Conservation (phyloP, 2,329 filamentous ascomycete species). For the Thielaviopsis punctulata region DNA sequence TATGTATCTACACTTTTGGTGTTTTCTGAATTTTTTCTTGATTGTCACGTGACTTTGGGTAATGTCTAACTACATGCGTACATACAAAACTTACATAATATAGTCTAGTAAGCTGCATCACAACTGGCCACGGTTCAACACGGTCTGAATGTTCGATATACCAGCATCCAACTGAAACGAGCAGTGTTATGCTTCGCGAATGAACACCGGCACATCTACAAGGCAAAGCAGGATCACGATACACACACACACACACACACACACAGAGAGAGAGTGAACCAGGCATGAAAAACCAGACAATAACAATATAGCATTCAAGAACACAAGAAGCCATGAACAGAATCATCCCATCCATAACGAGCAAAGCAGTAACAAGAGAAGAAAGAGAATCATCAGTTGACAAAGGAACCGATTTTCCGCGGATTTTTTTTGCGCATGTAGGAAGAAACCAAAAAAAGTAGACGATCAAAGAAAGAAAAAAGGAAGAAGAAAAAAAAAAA, state of each 20-base stretch:
- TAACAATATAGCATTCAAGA: not conserved
- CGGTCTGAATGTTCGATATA: conserved; percentile 10
- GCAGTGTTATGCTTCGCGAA: not conserved
- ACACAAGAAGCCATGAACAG: not conserved
- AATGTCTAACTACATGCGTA: not conserved
- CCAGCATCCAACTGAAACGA: conserved; percentile 10
- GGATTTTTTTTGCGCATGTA: not conserved
- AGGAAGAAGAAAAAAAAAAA: too few relatives aligned
- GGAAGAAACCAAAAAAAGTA: not conserved
- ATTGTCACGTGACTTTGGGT: too few relatives aligned
- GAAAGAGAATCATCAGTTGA: not conserved
- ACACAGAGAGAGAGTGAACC: too few relatives aligned
- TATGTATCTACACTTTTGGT: not conserved
- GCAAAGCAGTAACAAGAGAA: not conserved
- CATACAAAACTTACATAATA: conserved; percentile 2
- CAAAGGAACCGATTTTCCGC: not conserved
- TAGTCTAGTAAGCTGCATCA: conserved; percentile 10
- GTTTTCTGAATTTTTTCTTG: not conserved
- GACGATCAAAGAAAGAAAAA: too few relatives aligned
- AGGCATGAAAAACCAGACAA: not conserved
- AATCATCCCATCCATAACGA: not conserved
- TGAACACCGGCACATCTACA: too few relatives aligned
- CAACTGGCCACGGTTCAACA: conserved; percentile 12
- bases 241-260: too few relatives aligned
- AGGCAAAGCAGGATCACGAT: too few relatives aligned